These are phyloP conservation scores for Cocos nucifera DNA, from an alignment of 176 grass and related monocot genomes.

Conservation along the genomic window DNA sequence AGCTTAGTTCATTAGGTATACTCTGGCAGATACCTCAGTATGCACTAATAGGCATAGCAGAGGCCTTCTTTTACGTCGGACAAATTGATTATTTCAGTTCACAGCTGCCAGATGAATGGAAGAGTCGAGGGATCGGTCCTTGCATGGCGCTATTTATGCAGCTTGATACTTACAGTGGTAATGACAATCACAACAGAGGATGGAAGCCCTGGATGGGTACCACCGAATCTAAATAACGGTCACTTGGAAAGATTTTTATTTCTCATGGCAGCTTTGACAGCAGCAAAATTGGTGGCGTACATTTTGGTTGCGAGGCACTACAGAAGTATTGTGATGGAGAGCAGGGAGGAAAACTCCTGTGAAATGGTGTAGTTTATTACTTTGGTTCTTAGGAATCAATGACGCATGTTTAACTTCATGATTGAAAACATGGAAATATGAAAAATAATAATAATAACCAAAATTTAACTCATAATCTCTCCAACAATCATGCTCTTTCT, in stretches of 20 bases:
- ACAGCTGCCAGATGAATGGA: slow-evolving; percentile 58
- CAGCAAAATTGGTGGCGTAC: too few relatives aligned
- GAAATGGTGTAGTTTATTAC: too few relatives aligned
- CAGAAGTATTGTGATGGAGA: too few relatives aligned
- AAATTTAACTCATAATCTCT: too few relatives aligned
- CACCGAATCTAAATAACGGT: slow-evolving; percentile 39
- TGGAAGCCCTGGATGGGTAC: slow-evolving; percentile 29
- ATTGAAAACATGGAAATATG: too few relatives aligned
- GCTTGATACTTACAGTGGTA: slow-evolving; percentile 47
- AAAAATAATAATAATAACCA: too few relatives aligned
- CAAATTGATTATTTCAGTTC: slow-evolving; percentile 76
- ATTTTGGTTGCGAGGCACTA: too few relatives aligned
- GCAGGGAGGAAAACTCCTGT: too few relatives aligned
- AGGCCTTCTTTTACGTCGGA: slow-evolving; percentile 63
- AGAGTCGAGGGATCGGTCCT: slow-evolving; percentile 71
- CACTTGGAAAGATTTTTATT: slow-evolving; percentile 48
- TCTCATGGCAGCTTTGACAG: too few relatives aligned
- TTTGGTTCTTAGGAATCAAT: too few relatives aligned
- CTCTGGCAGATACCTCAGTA: slow-evolving; percentile 78
- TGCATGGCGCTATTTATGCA: slow-evolving; percentile 34
- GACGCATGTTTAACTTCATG: too few relatives aligned
- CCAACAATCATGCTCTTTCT: too few relatives aligned
- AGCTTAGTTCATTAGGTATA: slow-evolving; percentile 16
- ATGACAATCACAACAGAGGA: slow-evolving; percentile 11
- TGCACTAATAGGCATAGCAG: slow-evolving; percentile 54